Evolutionary conservation across 257 asterid species (phyloP), one percentile per base, ranked within the genome.

Genomic region (Gynochthodes officinalis): DNA sequence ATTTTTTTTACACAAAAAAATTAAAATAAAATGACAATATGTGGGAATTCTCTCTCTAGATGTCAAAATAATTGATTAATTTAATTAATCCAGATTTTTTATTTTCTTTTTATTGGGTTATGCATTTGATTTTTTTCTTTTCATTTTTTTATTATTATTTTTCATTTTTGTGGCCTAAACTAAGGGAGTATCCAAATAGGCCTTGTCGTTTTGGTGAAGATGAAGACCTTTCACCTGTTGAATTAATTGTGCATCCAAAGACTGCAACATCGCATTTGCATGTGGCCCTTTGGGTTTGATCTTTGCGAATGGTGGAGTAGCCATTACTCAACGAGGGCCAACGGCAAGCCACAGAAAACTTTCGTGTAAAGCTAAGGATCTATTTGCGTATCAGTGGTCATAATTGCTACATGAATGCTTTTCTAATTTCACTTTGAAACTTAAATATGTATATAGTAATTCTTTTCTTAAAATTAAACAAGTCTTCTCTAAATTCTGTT

Each of bases 341-440:
- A 21, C 5, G 15, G 50, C 64, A 42, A 18, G 50, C 68, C 19
- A 2, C 53, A 30, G n/a, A 58, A 71, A 69, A 71, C 44, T 70
- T 57, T 9, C 44, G 33, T 32, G 25, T 33, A 52, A 69, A 40
- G 63, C 63, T 69, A 49, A 1, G 48, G 18, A 37, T 62, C 28
- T 37, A 62, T 12, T 58, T 12, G 5, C 64, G 28, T 37, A 30
- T 32, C n/a, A n/a, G n/a, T n/a, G n/a, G n/a, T n/a, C n/a, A n/a
- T n/a, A n/a, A n/a, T n/a, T n/a, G n/a, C n/a, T n/a, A n/a, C n/a
- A n/a, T n/a, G n/a, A n/a, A n/a, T n/a, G n/a, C n/a, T n/a, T n/a
- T n/a, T n/a, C n/a, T 37, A 37, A 37, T 37, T 37, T 37, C 42
- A 37, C 4, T 37, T 37, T 37, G 42, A 37, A 37, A 37, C 42